Evolutionary conservation across 257 asterid genomes (phyloP), one percentile per base, ranked within the genome.

Genomic region (Coffea eugenioides): DNA sequence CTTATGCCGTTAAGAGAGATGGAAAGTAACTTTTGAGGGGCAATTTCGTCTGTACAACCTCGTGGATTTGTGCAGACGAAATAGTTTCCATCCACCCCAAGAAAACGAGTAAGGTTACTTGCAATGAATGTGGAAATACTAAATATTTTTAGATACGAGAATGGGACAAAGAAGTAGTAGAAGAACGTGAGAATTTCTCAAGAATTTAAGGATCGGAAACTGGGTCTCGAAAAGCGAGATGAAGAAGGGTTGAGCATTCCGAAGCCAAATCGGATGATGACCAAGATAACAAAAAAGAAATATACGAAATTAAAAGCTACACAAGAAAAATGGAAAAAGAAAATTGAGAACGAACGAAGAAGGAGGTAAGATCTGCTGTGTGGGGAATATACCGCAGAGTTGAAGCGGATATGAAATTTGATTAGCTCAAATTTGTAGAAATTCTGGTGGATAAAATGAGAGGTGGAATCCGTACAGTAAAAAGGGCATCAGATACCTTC

Each of bases 401-500:
- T 79, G 23, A 8, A 5, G 69, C 36, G 4, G 43, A 68, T 66
- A 66, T 3, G 8, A 66, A 66, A 66, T 1, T 45, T 62, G 4
- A n/a, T 62, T n/a, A 27, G 25, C 31, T 62, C 36, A 59, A 13
- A 1, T 13, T 27, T 49, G 66, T 43, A 74, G 57, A 54, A 52
- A 75, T 54, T 36, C 1, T 39, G 67, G 25, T 23, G 68, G 23
- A 78, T 4, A 68, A 20, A 57, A 45, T 18, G 74, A 65, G 2
- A 39, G 78, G 39, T 1, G 6, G 43, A 54, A 67, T 0, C 68
- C 68, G 43, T 12, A 69, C 25, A 41, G 57, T 39, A 3, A 16
- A 74, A 56, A 45, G 41, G 41, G 51, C 81, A 76, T 81, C 49
- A 81, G 81, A 82, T 82, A 73, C 84, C 75, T 77, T 82, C 51